Base-by-base conservation (phyloP, 2,329 filamentous ascomycete species). In the Talaromyces atroroseus region DNA sequence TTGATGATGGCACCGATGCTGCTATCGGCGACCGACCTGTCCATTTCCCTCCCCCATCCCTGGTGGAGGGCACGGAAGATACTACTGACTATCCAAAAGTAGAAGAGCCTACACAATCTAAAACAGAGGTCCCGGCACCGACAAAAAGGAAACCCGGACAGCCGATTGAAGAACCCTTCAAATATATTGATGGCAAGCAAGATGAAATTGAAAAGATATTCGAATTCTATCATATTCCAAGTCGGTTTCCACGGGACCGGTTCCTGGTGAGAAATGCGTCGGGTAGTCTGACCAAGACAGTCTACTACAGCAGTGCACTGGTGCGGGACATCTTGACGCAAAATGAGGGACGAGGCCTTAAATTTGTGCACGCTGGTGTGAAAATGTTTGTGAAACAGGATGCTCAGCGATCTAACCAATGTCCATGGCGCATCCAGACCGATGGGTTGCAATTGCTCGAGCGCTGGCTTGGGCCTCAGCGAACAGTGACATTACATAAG, bases 381-480 rank as follows among this genome's bases (percentile, higher is more conserved):
- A 95, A 95, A 76, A 97, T 97, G 90, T 99, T 95, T 71, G 94
- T 97, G 79, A 96, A 95, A 78, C 92, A 97, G 72, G 91, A 96
- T 67, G 88, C 90, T 0, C 92, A 95, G 58, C 88, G 86, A 5
- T 86, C 87, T 36, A 87, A 92, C 54, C 88, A 94, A 34, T 96
- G 92, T 77, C 83, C 87, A 58, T 99, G 94, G 94, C 85, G 94
- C 48, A 94, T 99, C 65, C 94, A 99, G 78, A 89, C 87, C 12
- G 94, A 99, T 73, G 94, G 94, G 23, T 85, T 99, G 76, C 85
- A 88, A 10, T 91, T 99, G 62, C 80, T 96, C 36, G 89, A 96
- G 68, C 89, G 90, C 24, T 97, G 95, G 81, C 87, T 97, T 1
- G 90, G 90, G 20, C 82, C 88, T 63, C 78, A 84, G 54, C 83